phyloP scores from a whole-genome alignment of 352 stramenopile genomes.

The Globisporangium acanthophoron region DNA sequence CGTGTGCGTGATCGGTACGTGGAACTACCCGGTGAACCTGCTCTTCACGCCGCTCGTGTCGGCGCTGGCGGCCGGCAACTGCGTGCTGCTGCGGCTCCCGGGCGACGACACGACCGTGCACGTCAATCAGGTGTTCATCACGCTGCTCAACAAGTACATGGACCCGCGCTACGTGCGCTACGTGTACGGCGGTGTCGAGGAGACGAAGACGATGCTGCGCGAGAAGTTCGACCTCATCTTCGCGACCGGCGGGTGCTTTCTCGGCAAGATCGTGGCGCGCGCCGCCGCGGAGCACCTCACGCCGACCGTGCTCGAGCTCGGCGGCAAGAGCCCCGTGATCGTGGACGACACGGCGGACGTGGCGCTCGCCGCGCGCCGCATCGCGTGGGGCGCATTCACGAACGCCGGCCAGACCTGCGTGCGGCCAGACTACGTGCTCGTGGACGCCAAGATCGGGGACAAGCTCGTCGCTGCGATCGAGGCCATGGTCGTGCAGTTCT shows the following conservation, averaged over 20 bases:
- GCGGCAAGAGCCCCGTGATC: slow-evolving; percentile 91
- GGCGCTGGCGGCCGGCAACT: slow-evolving; percentile 90
- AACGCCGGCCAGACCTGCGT: slow-evolving; percentile 95
- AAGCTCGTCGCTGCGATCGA: slow-evolving; percentile 38
- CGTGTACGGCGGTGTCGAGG: slow-evolving; percentile 77
- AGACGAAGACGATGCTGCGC: slow-evolving; percentile 75
- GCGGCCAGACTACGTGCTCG: slow-evolving; percentile 91
- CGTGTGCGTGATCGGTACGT: slow-evolving; percentile 88
- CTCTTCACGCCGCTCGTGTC: slow-evolving; percentile 70
- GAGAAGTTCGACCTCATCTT: slow-evolving; percentile 86
- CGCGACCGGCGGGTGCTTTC: slow-evolving; percentile 57
- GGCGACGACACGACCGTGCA: slow-evolving; percentile 77
- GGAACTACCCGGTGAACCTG: slow-evolving; percentile 90
- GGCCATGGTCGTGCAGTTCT: slow-evolving; percentile 40
- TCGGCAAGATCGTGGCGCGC: slow-evolving; percentile 90
- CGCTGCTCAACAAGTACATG: slow-evolving; percentile 70
- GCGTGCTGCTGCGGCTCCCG: slow-evolving; percentile 88
- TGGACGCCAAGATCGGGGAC: slow-evolving; percentile 67
- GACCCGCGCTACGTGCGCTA: slow-evolving; percentile 73
- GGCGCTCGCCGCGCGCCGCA: slow-evolving; percentile 52
- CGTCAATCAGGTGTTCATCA: slow-evolving; percentile 46
- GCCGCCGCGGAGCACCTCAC: slow-evolving; percentile 93
- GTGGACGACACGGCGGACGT: slow-evolving; percentile 61
- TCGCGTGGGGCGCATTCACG: slow-evolving; percentile 83
- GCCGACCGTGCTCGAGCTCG: slow-evolving; percentile 93